A percentile compares a stretch with the other conserved stretches of the same genome.
phyloP scores from a whole-genome alignment of 768 basidiomycete genomes.

The Boletus patriciae region DNA sequence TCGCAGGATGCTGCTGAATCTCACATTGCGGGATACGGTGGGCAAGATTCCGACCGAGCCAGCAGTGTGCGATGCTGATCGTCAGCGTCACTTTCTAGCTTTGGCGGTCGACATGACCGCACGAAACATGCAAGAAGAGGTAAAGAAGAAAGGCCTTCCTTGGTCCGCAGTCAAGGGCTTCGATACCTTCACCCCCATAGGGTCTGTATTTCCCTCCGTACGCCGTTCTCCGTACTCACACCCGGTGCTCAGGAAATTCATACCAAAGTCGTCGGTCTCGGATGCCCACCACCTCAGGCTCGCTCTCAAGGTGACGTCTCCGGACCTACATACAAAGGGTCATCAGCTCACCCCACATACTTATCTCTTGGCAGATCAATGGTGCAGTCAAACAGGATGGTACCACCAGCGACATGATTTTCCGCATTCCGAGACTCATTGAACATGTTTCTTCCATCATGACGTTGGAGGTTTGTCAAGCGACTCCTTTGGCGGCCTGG shows the following conservation, averaged over 20 bases:
- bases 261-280: constrained; percentile 65
- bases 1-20: constrained; percentile 64
- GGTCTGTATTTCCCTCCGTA: constrained; percentile 44
- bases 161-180: constrained; percentile 98
- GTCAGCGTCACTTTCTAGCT: constrained; percentile 44
- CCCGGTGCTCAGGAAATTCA: constrained; percentile 57
- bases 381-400: constrained; percentile 82
- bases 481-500: neutral
- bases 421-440: constrained; percentile 83
- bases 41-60: constrained; percentile 11
- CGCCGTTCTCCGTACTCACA: neutral
- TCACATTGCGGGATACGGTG: constrained; percentile 92
- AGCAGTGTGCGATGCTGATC: neutral
- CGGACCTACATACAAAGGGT: neutral
- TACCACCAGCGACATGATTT: constrained; percentile 87
- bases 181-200: constrained; percentile 92
- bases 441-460: constrained; percentile 94
- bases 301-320: constrained; percentile 60
- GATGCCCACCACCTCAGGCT: constrained; percentile 79
- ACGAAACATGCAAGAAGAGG: constrained; percentile 90
- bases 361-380: constrained; percentile 64
- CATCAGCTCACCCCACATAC: neutral
- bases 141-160: constrained; percentile 91
- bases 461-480: constrained; percentile 76
- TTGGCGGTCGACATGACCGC: constrained; percentile 96